These are phyloP conservation scores for Ceriops zippeliana DNA, from an alignment of 345 rosid species.

Conservation along the genomic window DNA sequence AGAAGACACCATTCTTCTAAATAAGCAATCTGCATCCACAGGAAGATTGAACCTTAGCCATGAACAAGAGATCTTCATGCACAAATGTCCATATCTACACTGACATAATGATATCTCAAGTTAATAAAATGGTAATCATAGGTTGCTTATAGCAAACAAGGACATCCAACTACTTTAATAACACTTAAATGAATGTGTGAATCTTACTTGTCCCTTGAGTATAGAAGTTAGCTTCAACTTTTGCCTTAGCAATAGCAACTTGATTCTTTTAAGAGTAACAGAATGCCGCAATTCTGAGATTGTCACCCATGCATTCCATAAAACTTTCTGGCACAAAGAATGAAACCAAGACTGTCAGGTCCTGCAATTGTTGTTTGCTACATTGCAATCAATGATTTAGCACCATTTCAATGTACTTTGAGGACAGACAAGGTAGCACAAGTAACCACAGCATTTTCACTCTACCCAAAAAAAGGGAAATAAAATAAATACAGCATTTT, in stretches of 20 bases:
- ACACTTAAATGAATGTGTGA: not conserved
- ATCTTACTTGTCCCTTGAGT: slow-evolving; percentile 76
- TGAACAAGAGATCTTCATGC: slow-evolving; percentile 1
- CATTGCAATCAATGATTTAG: not conserved
- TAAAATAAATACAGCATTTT: no score
- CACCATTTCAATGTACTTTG: not conserved
- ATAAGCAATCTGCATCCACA: slow-evolving; percentile 47
- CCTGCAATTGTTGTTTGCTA: not conserved
- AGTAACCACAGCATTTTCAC: no score
- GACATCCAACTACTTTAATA: not conserved
- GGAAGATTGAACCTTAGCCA: slow-evolving; percentile 13
- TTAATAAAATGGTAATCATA: no score
- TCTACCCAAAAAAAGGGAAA: no score
- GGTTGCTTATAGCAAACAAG: not conserved
- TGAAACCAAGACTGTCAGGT: slow-evolving; percentile 11
- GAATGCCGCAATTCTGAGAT: slow-evolving; percentile 69
- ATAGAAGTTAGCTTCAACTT: slow-evolving; percentile 78
- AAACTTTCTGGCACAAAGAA: slow-evolving; percentile 50
- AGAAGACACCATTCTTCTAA: slow-evolving; percentile 75
- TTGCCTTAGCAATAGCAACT: slow-evolving; percentile 66
- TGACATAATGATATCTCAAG: no score
- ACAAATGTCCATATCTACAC: no score
- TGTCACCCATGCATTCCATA: slow-evolving; percentile 86
- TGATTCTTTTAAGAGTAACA: slow-evolving; percentile 72
- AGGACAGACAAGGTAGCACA: no score